Conservation (phyloP, 2,329 filamentous ascomycete genomes). For the Aspergillus japonicus region DNA sequence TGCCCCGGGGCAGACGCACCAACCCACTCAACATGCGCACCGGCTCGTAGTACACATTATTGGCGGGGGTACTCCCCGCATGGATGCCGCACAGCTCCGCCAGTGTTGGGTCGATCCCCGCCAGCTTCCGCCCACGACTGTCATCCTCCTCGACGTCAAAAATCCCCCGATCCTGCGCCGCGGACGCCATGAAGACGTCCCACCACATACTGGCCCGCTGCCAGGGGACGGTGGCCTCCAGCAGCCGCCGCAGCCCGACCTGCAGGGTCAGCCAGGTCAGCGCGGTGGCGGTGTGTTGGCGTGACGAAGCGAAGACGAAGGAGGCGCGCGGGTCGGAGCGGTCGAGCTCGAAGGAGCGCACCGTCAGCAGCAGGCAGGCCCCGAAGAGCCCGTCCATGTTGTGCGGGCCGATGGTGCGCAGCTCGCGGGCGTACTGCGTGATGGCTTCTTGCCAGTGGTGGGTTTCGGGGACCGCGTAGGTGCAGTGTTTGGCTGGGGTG, state of each 20-base stretch:
- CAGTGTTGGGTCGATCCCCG: constrained; percentile 30
- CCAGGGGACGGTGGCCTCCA: constrained; percentile 26
- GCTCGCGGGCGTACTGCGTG: constrained; percentile 33
- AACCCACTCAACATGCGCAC: constrained; percentile 35
- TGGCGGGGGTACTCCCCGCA: constrained; percentile 27
- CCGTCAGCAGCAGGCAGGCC: constrained; percentile 37
- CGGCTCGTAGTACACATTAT: constrained; percentile 40
- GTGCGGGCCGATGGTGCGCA: constrained; percentile 25
- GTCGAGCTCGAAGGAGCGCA: constrained; percentile 34
- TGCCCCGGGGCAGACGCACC: constrained; percentile 22
- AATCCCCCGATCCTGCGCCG: constrained; percentile 17
- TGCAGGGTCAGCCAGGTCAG: constrained; percentile 41
- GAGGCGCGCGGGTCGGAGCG: constrained; percentile 33
- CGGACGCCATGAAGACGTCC: constrained; percentile 29
- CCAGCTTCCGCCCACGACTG: too few species aligned
- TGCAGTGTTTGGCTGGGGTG: constrained; percentile 22
- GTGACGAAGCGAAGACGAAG: constrained; percentile 34
- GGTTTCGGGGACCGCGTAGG: constrained; percentile 30
- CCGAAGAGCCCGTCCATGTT: constrained; percentile 43
- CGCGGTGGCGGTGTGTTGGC: constrained; percentile 19
- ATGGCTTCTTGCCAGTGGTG: constrained; percentile 42
- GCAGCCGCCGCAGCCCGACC: constrained; percentile 33
- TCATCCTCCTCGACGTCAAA: constrained; percentile 29
- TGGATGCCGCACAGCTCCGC: constrained; percentile 38
- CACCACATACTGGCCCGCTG: constrained; percentile 38